Evolutionary conservation across 257 asterid genomes (phyloP).

Genomic region (Solanum sitiens): DNA sequence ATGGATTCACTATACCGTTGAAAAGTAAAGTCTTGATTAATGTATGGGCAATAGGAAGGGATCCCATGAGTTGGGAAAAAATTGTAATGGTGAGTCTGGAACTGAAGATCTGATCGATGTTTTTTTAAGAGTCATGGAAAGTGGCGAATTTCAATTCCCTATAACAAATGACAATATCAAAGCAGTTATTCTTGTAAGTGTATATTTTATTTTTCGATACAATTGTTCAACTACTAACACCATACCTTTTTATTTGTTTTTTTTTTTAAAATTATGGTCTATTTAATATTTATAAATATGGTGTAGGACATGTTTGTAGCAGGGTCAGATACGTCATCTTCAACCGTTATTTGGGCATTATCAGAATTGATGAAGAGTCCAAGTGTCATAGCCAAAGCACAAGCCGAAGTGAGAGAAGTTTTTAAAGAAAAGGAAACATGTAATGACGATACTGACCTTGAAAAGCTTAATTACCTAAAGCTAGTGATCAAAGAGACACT

Average conservation of each 20-base stretch:
- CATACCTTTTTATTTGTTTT: neutral
- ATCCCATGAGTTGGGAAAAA: neutral
- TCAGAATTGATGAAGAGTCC: neutral
- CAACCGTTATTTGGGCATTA: neutral
- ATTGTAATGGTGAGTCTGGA: neutral
- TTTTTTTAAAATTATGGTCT: neutral
- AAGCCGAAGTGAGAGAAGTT: neutral
- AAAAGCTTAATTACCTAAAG: neutral
- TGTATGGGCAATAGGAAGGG: slow-evolving; percentile 1
- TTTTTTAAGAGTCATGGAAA: neutral
- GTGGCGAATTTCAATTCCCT: neutral
- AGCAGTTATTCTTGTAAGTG: neutral
- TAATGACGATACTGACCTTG: neutral
- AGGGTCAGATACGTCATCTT: neutral
- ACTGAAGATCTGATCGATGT: neutral
- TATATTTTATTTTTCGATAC: neutral
- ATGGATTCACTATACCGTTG: neutral
- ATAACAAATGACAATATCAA: neutral
- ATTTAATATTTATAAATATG: neutral
- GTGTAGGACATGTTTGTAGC: neutral
- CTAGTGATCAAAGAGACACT: neutral
- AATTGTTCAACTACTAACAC: neutral
- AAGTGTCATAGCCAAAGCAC: neutral
- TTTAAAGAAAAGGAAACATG: neutral
- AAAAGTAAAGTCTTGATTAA: slow-evolving; percentile 3